These are phyloP conservation scores for Salvia hispanica DNA, from an alignment of 257 asterid species.

Conservation along the genomic window DNA sequence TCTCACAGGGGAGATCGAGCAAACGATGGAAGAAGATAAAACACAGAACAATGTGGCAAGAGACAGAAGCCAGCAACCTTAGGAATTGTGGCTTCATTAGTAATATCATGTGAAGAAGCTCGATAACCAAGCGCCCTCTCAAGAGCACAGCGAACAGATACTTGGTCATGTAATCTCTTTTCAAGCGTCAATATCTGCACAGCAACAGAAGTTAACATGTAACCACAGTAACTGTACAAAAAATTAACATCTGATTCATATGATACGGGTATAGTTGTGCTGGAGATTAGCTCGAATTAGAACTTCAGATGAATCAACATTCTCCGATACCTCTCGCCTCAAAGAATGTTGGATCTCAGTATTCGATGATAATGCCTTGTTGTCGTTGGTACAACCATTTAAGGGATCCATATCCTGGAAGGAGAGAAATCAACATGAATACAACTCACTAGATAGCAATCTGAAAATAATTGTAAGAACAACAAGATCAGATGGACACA, in stretches of 20 bases:
- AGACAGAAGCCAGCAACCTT: conserved; percentile 47
- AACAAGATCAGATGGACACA: background rate
- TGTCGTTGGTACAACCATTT: conserved; percentile 40
- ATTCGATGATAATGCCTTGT: conserved; percentile 53
- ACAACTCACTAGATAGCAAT: conserved; percentile 5
- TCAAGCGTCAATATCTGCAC: conserved; percentile 76
- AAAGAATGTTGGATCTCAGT: conserved; percentile 64
- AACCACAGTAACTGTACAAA: background rate
- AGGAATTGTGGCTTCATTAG: conserved; percentile 58
- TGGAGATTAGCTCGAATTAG: background rate
- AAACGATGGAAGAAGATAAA: background rate
- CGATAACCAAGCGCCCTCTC: conserved; percentile 88
- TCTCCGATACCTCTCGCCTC: conserved; percentile 74
- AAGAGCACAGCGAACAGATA: conserved; percentile 75
- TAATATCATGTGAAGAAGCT: conserved; percentile 46
- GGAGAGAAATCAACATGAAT: conserved; percentile 15
- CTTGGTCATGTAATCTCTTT: conserved; percentile 79
- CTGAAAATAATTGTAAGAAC: background rate
- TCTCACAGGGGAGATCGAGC: background rate
- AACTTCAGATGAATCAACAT: conserved; percentile 19
- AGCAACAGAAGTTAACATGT: conserved; percentile 1
- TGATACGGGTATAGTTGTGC: background rate
- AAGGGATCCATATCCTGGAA: conserved; percentile 50
- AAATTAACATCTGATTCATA: background rate
- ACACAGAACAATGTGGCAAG: background rate